phyloP scores from a whole-genome alignment of 208 protist species.

The Blastocrithidia nonstop region DNA sequence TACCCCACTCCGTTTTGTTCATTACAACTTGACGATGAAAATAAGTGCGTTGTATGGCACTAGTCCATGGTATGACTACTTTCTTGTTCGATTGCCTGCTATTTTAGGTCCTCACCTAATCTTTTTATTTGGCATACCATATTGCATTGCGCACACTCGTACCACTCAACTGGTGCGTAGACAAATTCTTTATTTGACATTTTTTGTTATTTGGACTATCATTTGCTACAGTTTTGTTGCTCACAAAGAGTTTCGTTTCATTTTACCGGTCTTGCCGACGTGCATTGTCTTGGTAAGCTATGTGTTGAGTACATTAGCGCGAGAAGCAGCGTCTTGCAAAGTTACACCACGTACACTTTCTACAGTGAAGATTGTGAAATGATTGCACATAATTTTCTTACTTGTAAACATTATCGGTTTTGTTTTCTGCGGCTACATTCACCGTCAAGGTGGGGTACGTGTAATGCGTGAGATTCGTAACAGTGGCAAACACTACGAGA shows the following conservation, averaged over 20 bases:
- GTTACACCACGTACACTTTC: not conserved
- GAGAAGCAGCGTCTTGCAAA: not conserved
- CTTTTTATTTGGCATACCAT: not conserved
- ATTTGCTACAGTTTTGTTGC: conserved; percentile 52
- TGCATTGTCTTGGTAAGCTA: conserved; percentile 25
- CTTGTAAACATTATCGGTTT: conserved; percentile 19
- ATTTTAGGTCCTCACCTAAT: not conserved
- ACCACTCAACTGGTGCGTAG: not conserved
- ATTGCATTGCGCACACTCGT: not conserved
- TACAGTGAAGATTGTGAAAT: not conserved
- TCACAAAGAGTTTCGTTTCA: conserved; percentile 92
- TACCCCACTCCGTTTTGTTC: conserved; percentile 53
- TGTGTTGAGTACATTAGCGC: conserved; percentile 7
- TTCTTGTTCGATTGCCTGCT: conserved; percentile 32
- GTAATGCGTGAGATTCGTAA: conserved; percentile 24
- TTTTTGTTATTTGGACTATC: conserved; percentile 25
- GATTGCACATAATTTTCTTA: conserved; percentile 8
- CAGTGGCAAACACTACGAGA: conserved; percentile 11
- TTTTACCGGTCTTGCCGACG: conserved; percentile 40
- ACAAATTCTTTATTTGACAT: conserved; percentile 4
- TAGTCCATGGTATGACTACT: conserved; percentile 80
- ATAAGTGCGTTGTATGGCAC: conserved; percentile 80
- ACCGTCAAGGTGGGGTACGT: conserved; percentile 23
- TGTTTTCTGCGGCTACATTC: conserved; percentile 18
- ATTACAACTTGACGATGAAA: conserved; percentile 78